Evolutionary conservation across 129 eudicot species (phyloP).

Genomic region (Erigeron canadensis): DNA sequence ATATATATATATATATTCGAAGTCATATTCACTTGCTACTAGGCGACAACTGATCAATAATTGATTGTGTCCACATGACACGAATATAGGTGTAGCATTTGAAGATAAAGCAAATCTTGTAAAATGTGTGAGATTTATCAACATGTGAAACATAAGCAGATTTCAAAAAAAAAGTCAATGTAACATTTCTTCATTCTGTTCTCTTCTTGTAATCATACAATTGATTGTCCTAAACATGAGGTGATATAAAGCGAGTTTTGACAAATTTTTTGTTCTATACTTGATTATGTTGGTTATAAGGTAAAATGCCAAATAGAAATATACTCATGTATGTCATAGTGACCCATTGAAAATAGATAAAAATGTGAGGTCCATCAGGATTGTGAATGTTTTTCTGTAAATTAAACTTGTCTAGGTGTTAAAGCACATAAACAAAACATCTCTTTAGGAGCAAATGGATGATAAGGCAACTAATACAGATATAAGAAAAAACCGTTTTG

Average conservation of each 20-base stretch:
- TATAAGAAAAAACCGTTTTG: constrained; percentile 15
- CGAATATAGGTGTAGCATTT: background rate
- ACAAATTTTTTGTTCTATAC: background rate
- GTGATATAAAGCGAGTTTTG: background rate
- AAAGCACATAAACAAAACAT: constrained; percentile 29
- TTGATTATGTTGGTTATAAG: too few relatives aligned
- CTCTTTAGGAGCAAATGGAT: constrained; percentile 23
- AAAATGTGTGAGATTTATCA: background rate
- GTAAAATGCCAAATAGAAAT: background rate
- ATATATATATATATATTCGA: too few relatives aligned
- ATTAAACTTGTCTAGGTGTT: constrained; percentile 24
- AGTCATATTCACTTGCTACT: too few relatives aligned
- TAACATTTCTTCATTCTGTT: background rate
- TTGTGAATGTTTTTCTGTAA: constrained; percentile 11
- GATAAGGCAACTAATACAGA: constrained; percentile 10
- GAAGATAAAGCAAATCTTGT: background rate
- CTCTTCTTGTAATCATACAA: background rate
- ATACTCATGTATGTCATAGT: too few relatives aligned
- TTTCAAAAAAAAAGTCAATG: background rate
- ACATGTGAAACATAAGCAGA: background rate
- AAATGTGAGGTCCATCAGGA: constrained; percentile 21
- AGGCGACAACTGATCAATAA: too few relatives aligned
- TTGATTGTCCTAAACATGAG: background rate
- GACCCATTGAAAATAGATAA: background rate
- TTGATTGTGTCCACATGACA: background rate